Percentiles rank a stretch among this genome's conserved stretches.
Evolutionary conservation across 768 basidiomycete genomes (phyloP).

Genomic region (Termitomyces sp.): DNA sequence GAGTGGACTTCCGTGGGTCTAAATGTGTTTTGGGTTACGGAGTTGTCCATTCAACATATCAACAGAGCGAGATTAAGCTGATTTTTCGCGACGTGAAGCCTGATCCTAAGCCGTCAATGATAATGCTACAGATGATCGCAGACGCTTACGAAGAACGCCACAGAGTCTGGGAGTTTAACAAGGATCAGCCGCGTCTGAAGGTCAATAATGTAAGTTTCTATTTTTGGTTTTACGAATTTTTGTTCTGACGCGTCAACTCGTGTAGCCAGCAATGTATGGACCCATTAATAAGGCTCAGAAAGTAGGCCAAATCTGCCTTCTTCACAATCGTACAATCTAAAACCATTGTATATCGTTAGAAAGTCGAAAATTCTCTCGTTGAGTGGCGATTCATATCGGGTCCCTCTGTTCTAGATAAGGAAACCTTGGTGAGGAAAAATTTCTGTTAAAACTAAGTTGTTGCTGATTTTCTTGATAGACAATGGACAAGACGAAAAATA

Average conservation of each 20-base stretch:
- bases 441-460: neutral
- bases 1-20: conserved; percentile 1
- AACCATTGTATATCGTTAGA: neutral
- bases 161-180: conserved; percentile 9
- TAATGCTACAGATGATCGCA: conserved; percentile 15
- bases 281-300: conserved; percentile 11
- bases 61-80: neutral
- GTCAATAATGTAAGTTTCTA: conserved; percentile 7
- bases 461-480: neutral
- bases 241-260: neutral
- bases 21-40: neutral
- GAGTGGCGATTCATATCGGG: conserved; percentile 7
- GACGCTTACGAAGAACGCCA: conserved; percentile 14
- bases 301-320: neutral
- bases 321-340: neutral
- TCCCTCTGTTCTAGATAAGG: neutral
- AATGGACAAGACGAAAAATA: neutral
- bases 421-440: neutral
- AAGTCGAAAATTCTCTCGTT: conserved; percentile 10
- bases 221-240: no score
- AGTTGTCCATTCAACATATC: neutral
- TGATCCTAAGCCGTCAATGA: conserved; percentile 8
- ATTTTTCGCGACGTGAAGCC: neutral
- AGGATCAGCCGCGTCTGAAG: neutral
- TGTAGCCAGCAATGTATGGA: conserved; percentile 10